Conservation (phyloP, 1,284 basidiomycete species). For the Schizopora paradoxa region DNA sequence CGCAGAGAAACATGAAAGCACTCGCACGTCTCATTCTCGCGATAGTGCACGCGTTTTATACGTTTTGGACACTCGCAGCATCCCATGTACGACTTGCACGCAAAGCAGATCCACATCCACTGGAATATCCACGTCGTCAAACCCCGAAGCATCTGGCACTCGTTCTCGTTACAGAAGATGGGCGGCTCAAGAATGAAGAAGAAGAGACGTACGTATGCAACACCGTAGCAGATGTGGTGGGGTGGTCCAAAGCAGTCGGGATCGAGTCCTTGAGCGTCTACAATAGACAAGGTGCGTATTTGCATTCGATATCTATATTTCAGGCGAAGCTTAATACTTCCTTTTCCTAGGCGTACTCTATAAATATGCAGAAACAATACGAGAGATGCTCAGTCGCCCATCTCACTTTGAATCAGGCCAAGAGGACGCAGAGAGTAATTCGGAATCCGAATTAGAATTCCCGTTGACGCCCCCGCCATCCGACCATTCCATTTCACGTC, state of each 20-base stretch:
- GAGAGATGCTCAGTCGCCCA: slow-evolving; percentile 19
- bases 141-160: slow-evolving; percentile 61
- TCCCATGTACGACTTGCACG: slow-evolving; percentile 36
- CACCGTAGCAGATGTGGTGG: slow-evolving; percentile 45
- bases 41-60: slow-evolving; percentile 35
- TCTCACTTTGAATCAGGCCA: slow-evolving; percentile 28
- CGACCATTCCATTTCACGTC: slow-evolving; percentile 57
- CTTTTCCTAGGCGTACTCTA: slow-evolving; percentile 41
- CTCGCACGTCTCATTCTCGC: slow-evolving; percentile 7
- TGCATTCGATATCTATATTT: slow-evolving; percentile 7
- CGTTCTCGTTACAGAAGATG: slow-evolving; percentile 43
- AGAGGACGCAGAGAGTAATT: slow-evolving; percentile 37
- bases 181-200: slow-evolving; percentile 25
- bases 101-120: slow-evolving; percentile 37
- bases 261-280: slow-evolving; percentile 62
- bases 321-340: slow-evolving; percentile 8
- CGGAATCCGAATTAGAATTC: slow-evolving; percentile 48
- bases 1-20: too few relatives aligned
- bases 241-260: slow-evolving; percentile 56
- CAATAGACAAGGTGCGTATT: slow-evolving; percentile 56
- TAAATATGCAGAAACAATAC: slow-evolving; percentile 37
- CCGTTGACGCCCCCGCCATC: slow-evolving; percentile 69
- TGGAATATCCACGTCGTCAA: slow-evolving; percentile 45
- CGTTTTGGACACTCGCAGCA: slow-evolving; percentile 36
- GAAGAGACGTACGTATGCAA: slow-evolving; percentile 42